Conservation (phyloP, 805 yeast genomes). For the Clavispora santaluciae region DNA sequence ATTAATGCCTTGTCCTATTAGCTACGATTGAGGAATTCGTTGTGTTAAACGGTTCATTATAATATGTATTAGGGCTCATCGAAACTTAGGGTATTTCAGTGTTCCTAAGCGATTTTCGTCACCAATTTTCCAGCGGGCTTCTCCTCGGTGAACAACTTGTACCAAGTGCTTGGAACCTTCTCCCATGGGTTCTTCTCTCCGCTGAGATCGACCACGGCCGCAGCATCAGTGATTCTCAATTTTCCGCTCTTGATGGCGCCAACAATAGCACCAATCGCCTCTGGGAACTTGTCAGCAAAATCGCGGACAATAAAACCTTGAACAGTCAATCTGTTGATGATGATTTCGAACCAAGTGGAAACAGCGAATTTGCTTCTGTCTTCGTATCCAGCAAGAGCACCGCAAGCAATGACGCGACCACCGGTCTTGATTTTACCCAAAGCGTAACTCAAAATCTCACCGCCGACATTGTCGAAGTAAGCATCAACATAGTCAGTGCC, state of each 20-base stretch:
- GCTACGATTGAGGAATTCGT: too few relatives aligned
- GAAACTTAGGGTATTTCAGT: too few relatives aligned
- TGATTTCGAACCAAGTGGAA: slow-evolving; percentile 38
- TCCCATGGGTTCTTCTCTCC: slow-evolving; percentile 23
- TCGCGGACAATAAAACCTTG: slow-evolving; percentile 53
- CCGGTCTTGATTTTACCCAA: slow-evolving; percentile 31
- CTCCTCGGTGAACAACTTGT: slow-evolving; percentile 15
- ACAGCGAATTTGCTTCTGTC: slow-evolving; percentile 33
- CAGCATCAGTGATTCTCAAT: slow-evolving; percentile 31
- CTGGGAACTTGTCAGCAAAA: slow-evolving; percentile 30
- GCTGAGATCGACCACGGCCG: slow-evolving; percentile 35
- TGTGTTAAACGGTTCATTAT: too few relatives aligned
- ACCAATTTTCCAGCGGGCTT: slow-evolving; percentile 17
- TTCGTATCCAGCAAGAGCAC: slow-evolving; percentile 58
- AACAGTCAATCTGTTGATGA: slow-evolving; percentile 47
- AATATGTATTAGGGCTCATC: too few relatives aligned
- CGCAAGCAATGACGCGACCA: slow-evolving; percentile 55
- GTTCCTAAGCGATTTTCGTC: slow-evolving; percentile 10
- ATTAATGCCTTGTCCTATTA: too few relatives aligned
- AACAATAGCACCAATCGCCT: slow-evolving; percentile 32
- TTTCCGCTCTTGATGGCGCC: slow-evolving; percentile 38
- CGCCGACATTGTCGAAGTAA: slow-evolving; percentile 64
- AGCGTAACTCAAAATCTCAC: slow-evolving; percentile 47
- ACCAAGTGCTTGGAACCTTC: slow-evolving; percentile 13
- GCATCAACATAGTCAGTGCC: slow-evolving; percentile 48